Percentiles rank a stretch among this genome's conserved stretches.
These are phyloP conservation scores for Talaromyces borbonicus DNA, from an alignment of 495 filamentous ascomycete genomes.

Conservation along the genomic window DNA sequence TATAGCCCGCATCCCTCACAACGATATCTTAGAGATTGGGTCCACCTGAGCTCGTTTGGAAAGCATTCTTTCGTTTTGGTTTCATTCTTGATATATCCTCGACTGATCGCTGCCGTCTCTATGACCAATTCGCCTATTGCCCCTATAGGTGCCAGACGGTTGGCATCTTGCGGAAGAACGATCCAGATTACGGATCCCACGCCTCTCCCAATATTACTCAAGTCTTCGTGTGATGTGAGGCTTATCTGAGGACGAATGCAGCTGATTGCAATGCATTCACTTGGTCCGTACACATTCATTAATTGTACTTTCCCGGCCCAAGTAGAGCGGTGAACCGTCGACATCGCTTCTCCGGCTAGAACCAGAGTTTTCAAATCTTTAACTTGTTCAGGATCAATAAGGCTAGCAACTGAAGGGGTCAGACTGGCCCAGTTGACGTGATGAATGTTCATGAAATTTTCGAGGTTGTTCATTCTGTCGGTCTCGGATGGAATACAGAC, in stretches of 20 bases:
- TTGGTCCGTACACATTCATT: constrained; percentile 26
- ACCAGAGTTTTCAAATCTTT: constrained; percentile 10
- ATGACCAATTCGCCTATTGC: constrained; percentile 45
- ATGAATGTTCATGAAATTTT: constrained; percentile 15
- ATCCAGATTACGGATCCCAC: too few relatives aligned
- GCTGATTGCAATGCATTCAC: constrained; percentile 10
- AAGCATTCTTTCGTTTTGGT: constrained; percentile 33
- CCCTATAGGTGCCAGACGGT: constrained; percentile 39
- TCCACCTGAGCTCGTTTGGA: too few relatives aligned
- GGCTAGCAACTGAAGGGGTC: constrained; percentile 16
- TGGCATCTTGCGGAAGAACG: constrained; percentile 36
- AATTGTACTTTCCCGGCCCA: constrained; percentile 12
- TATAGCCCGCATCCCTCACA: too few relatives aligned
- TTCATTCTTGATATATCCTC: constrained; percentile 35
- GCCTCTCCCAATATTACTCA: constrained; percentile 10
- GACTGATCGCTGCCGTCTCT: constrained; percentile 38
- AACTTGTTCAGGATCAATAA: constrained; percentile 10
- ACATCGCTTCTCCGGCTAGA: constrained; percentile 16
- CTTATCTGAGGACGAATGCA: constrained; percentile 6
- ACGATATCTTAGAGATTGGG: too few relatives aligned
- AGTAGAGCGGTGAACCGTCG: constrained; percentile 8
- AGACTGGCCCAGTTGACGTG: constrained; percentile 20
- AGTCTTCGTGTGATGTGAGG: neutral
- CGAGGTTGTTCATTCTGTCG: constrained; percentile 21
- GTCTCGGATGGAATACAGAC: constrained; percentile 43